phyloP scores from a whole-genome alignment of 73 alveolate genomes.

The Paramecium biaurelia region DNA sequence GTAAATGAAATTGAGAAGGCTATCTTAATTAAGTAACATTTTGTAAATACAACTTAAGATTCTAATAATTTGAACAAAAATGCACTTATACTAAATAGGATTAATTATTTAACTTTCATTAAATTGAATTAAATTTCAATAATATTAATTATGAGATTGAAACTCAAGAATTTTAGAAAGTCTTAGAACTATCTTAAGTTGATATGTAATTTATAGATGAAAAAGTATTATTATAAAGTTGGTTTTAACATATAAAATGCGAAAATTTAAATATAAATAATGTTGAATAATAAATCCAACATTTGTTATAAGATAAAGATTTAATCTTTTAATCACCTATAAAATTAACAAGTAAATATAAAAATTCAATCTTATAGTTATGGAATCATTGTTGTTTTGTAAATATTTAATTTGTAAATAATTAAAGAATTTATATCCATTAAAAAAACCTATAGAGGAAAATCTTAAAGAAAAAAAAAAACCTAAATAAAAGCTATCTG shows the following conservation, averaged over 20 bases:
- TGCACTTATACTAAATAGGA: constrained; percentile 1
- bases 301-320: not conserved
- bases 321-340: not conserved
- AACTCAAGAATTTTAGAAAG: not conserved
- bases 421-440: not conserved
- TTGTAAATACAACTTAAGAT: not conserved
- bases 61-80: not conserved
- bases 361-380: not conserved
- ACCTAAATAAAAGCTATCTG: not conserved
- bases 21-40: not conserved
- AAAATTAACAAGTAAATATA: not conserved
- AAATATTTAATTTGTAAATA: not conserved
- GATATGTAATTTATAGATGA: not conserved
- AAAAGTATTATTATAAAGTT: not conserved
- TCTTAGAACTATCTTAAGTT: not conserved
- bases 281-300: not conserved
- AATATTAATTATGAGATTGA: not conserved
- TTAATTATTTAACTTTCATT: not conserved
- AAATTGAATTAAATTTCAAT: constrained; percentile 3
- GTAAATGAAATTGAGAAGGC: constrained; percentile 20
- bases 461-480: not conserved
- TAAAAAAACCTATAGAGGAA: not conserved
- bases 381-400: not conserved
- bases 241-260: not conserved
- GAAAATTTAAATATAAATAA: not conserved